Evolutionary conservation across 495 filamentous ascomycete genomes (phyloP), one percentile per base, ranked within the genome.

Genomic region (Talaromyces trachyspermus): DNA sequence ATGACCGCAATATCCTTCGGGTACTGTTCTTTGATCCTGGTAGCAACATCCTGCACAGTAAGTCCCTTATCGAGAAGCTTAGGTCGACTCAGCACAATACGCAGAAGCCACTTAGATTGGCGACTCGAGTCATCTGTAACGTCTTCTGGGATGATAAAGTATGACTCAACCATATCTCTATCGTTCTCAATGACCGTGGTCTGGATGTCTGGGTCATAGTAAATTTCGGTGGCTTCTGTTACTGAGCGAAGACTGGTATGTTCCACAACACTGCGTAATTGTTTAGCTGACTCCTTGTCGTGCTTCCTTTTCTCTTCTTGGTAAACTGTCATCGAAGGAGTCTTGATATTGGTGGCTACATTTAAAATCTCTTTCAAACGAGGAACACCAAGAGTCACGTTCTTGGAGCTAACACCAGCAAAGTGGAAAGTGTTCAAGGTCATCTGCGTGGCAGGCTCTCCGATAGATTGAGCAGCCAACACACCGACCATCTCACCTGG

Each of bases 361-460:
- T 99, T 97, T 29, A 99, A 72, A 79, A 99, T 97, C 69, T 99
- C 92, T 79, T 99, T 99, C 15, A 99, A 76, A 79, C 92, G 90
- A 39, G 92, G 92, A 19, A 99, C 92, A 86, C 92, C 92, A 44
- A 97, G 85, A 18, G 92, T 99, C 41, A 97, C 89, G 75, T 97
- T 99, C 82, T 99, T 99, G 18, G 92, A 95, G 1, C 94, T 94
- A 35, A 98, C 89, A 94, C 92, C 92, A 65, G 92, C 89, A 68
- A 99, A 97, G 77, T 99, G 92, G 83, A 99, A 99, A 22, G 92
- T 99, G 68, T 99, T 99, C 39, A 99, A 66, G 0, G 92, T 99
- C 92, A 99, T 99, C 70, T 99, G 92, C 2, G 92, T 99, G 36
- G 92, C 92, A 15, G 92, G 92, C 64, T 99, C 92, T 72, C 92